Base-by-base conservation (phyloP, 306 rosid species). In the Inga oerstediana region DNA sequence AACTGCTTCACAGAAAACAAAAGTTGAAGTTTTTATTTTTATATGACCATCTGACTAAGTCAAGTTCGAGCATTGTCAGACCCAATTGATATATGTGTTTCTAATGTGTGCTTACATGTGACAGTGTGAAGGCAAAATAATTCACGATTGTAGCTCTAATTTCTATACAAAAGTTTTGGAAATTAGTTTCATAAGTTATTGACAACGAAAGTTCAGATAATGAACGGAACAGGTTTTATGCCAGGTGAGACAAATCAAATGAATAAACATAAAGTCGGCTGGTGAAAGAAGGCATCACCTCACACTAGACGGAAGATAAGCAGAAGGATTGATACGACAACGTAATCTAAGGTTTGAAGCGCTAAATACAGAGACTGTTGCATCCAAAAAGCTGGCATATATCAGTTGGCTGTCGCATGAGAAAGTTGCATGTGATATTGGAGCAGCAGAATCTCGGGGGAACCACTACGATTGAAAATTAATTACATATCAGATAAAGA, bases 371-470 rank as follows among this genome's bases (percentile, higher is more conserved):
- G 91, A 90, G 62, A 96, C 84, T 27, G 97, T 86, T 49, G 91
- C 98, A 77, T 96, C 98, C 83, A 96, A 87, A 72, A 96, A 96
- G 90, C 97, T 89, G 87, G 98, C 97, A 83, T 90, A 92, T 81
- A 96, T 78, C 78, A 96, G 88, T 88, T 91, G 98, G 84, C 99
- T 94, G 85, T 96, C 98, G 49, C 99, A 95, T 24, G 99, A 95
- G 93, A 95, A 95, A 62, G 98, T 91, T 35, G 98, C 99, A 79
- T 93, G 97, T 27, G 99, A 93, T 81, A 96, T 93, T 65, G 96
- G 98, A 30, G 98, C 97, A 12, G 93, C 74, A 34, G 97, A 89
- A 66, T 95, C 98, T 61, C 93, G 90, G 46, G 92, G 89, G 82
- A 51, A 76, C 98, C 98, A 96, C 98, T 96, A 73, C 58, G 87